Evolutionary conservation across 495 filamentous ascomycete species (phyloP).

Genomic region (Geopyxis carbonaria): DNA sequence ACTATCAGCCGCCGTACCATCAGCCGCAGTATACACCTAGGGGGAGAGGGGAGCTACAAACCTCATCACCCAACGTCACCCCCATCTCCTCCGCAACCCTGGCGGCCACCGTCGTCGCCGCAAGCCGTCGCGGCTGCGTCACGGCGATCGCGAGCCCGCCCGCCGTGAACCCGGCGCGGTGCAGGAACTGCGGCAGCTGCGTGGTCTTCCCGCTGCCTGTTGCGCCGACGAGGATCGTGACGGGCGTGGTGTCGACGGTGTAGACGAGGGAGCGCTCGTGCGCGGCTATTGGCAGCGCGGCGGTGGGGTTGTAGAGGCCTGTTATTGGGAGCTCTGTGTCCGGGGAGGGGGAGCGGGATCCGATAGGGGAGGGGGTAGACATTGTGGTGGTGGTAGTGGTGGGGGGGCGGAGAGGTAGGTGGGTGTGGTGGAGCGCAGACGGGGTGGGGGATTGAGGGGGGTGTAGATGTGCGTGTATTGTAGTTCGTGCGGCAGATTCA

Average conservation of each 20-base stretch:
- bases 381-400: no score
- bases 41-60: slow-evolving; percentile 9
- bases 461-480: no score
- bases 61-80: slow-evolving; percentile 73
- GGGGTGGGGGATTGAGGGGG: no score
- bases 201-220: slow-evolving; percentile 88
- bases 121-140: slow-evolving; percentile 86
- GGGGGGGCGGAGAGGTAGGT: no score
- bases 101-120: slow-evolving; percentile 78
- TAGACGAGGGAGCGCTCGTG: slow-evolving; percentile 59
- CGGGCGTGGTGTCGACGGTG: slow-evolving; percentile 55
- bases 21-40: neutral
- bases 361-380: no score
- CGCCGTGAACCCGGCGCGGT: slow-evolving; percentile 76
- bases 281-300: slow-evolving; percentile 59
- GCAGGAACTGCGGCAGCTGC: slow-evolving; percentile 72
- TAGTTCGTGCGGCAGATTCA: no score
- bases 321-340: no score
- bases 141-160: slow-evolving; percentile 67
- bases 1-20: neutral
- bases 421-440: no score
- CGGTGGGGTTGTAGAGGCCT: slow-evolving; percentile 53
- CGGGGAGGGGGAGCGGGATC: no score
- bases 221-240: slow-evolving; percentile 73
- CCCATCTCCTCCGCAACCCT: slow-evolving; percentile 88